Evolutionary conservation across 768 basidiomycete species (phyloP).

Genomic region (Leccinum broughii): DNA sequence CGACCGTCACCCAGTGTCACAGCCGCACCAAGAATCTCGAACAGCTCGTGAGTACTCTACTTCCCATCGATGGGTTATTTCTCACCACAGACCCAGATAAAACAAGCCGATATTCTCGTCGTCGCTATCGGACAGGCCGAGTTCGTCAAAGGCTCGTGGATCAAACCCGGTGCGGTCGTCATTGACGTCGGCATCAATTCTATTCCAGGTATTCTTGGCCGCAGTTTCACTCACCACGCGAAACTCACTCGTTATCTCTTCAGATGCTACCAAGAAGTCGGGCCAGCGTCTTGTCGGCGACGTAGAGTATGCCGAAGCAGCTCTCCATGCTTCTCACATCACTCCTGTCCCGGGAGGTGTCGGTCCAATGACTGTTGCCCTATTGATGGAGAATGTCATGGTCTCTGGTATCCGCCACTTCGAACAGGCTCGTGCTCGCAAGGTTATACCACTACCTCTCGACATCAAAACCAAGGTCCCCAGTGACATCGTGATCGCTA

Average conservation of each 20-base stretch:
- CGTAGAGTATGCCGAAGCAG: slow-evolving; percentile 83
- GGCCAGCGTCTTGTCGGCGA: slow-evolving; percentile 97
- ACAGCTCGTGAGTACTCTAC: slow-evolving; percentile 56
- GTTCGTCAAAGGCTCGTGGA: slow-evolving; percentile 90
- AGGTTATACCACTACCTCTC: slow-evolving; percentile 77
- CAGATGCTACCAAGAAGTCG: slow-evolving; percentile 89
- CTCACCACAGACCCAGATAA: slow-evolving; percentile 51
- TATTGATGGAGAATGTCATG: slow-evolving; percentile 95
- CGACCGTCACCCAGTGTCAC: slow-evolving; percentile 98
- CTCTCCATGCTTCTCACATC: slow-evolving; percentile 79
- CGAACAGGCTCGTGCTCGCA: slow-evolving; percentile 63
- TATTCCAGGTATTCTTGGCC: slow-evolving; percentile 63
- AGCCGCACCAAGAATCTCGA: slow-evolving; percentile 83
- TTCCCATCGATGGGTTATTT: slow-evolving; percentile 12
- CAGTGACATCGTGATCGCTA: slow-evolving; percentile 94
- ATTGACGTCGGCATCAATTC: slow-evolving; percentile 99
- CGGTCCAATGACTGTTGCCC: slow-evolving; percentile 99
- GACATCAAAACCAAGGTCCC: slow-evolving; percentile 85
- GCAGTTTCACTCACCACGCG: neutral
- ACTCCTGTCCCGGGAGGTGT: slow-evolving; percentile 99
- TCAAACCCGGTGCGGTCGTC: slow-evolving; percentile 93
- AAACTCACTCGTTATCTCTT: neutral
- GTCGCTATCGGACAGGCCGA: slow-evolving; percentile 94
- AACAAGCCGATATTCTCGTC: slow-evolving; percentile 88
- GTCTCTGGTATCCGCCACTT: slow-evolving; percentile 81